Evolutionary conservation across 768 basidiomycete genomes (phyloP), one percentile per base, ranked within the genome.

Genomic region (Suillus weaverae): DNA sequence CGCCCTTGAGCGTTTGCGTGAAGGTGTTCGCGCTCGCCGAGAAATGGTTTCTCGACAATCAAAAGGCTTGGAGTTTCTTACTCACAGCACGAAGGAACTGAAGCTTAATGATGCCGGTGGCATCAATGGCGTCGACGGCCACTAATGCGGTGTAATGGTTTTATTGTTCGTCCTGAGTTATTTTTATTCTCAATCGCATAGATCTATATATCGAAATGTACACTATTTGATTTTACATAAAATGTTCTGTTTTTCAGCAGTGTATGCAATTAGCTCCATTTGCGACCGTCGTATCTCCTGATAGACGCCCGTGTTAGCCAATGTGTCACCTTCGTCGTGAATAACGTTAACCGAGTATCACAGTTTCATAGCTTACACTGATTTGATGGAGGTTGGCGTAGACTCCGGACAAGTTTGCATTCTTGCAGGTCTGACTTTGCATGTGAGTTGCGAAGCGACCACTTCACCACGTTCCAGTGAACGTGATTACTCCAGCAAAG

Each of bases 11-110:
- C 86, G 90, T 57, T 84, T 99, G 22, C 86, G 97, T n/a, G 85
- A 89, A 71, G 97, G 91, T 61, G 95, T 99, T 5, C 88, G 85
- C 61, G 91, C 88, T 39, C 88, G 97, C 63, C 80, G 91, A 70
- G 81, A 80, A 55, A 76, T 81, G 39, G 74, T 87, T 26, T 79
- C 79, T 54, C 78, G 73, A 65, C 68, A 67, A 20, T 64, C 75
- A 2, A 67, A 62, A 38, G 71, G 70, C 53, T 7, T 32, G 32
- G 64, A 66, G 26, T 16, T 41, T 8, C 11, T 48, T 51, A 35
- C 62, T 20, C 62, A 48, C 11, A 60, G 64, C 36, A 20, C 68
- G 63, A 64, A 63, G n/a, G 61, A 39, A n/a, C 22, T 48, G 56
- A 70, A 71, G 60, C 46, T 69, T 22, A 66, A 68, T 8, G 65